Percentiles rank a stretch among this genome's conserved stretches.
These are phyloP conservation scores for Albizia julibrissin DNA, from an alignment of 306 rosid genomes.

Conservation along the genomic window DNA sequence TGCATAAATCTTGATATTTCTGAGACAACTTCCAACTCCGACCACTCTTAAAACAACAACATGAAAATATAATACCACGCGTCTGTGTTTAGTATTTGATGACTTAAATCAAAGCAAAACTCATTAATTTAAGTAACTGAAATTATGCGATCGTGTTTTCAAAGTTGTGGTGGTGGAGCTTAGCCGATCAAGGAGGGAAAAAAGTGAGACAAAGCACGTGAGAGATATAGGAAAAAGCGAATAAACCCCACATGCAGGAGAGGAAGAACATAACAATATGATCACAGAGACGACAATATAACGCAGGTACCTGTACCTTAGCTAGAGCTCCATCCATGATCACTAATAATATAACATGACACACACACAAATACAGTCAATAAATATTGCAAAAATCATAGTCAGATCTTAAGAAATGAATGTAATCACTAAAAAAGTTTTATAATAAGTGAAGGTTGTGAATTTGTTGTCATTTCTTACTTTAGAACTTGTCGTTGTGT, in stretches of 20 bases:
- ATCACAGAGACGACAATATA: background rate
- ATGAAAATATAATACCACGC: background rate
- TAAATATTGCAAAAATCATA: too few species aligned
- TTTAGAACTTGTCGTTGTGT: too few species aligned
- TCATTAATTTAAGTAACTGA: background rate
- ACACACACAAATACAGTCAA: background rate
- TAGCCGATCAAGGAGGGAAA: background rate
- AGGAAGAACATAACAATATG: conserved; percentile 4
- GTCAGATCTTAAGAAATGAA: too few species aligned
- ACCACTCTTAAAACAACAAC: background rate
- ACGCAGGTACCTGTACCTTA: background rate
- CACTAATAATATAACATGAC: background rate
- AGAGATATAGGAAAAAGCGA: background rate
- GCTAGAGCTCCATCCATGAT: background rate
- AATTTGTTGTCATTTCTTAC: too few species aligned
- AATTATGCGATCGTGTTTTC: background rate
- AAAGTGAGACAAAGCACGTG: conserved; percentile 41
- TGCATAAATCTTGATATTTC: background rate
- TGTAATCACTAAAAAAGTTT: too few species aligned
- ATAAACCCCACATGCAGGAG: conserved; percentile 11
- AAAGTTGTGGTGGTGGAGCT: background rate
- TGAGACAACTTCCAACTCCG: background rate
- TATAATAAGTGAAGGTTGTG: too few species aligned
- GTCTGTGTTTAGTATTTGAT: background rate
- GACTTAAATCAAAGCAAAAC: too few species aligned